A percentile compares a stretch with the other conserved stretches of the same genome.
These are phyloP conservation scores for Metarhizium humberi DNA, from an alignment of 2,329 filamentous ascomycete genomes.

Conservation along the genomic window DNA sequence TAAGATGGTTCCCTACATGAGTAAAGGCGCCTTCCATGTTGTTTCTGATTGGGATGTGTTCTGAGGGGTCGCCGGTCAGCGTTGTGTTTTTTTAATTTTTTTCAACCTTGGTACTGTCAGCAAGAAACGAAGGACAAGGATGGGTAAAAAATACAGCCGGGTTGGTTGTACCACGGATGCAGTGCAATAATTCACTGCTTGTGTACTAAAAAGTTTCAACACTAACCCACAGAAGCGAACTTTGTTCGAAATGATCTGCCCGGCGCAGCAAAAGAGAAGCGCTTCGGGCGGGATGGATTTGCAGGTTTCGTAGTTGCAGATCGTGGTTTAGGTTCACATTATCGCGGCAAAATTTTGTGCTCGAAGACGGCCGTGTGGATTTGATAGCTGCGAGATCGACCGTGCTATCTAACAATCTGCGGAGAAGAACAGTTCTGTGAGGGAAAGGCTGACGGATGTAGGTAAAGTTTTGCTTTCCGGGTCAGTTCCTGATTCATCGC, in stretches of 20 bases:
- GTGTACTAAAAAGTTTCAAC: not conserved
- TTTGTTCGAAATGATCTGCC: conserved; percentile 1
- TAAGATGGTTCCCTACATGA: conserved; percentile 76
- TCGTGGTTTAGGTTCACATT: conserved; percentile 26
- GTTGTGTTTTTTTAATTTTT: conserved; percentile 1
- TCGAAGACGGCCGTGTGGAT: conserved; percentile 4
- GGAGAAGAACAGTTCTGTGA: not conserved
- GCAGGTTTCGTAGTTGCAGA: conserved; percentile 20
- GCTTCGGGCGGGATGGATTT: conserved; percentile 17
- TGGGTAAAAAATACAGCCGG: not conserved
- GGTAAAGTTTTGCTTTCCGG: conserved; percentile 3
- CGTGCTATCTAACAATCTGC: not conserved
- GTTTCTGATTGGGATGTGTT: conserved; percentile 10
- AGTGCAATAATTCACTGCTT: not conserved
- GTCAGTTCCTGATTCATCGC: conserved; percentile 6
- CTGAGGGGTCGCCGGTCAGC: conserved; percentile 2
- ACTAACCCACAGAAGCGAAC: conserved; percentile 6
- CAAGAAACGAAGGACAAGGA: not conserved
- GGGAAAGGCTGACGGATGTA: not conserved
- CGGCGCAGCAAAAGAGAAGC: conserved; percentile 13
- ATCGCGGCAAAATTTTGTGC: conserved; percentile 23
- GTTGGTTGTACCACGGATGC: not conserved
- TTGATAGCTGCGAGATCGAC: not conserved
- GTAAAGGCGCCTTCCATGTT: conserved; percentile 83
- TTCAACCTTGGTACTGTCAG: not conserved